Evolutionary conservation across 2,329 filamentous ascomycete genomes (phyloP).

Genomic region (Whalleya microplaca): DNA sequence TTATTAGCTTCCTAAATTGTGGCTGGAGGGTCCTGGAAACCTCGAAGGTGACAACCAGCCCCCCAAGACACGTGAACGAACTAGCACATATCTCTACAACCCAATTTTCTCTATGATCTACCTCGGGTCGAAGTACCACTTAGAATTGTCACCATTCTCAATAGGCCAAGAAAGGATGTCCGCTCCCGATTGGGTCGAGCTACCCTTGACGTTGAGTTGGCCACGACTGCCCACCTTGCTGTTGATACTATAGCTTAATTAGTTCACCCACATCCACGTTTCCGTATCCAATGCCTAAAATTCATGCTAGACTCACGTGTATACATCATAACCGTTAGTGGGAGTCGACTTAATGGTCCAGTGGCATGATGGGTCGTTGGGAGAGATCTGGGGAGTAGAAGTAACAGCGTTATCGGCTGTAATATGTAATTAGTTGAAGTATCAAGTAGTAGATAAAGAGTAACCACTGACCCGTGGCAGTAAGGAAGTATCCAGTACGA

Average conservation of each 20-base stretch:
- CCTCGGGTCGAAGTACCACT: conserved; percentile 15
- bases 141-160: conserved; percentile 12
- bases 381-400: conserved; percentile 17
- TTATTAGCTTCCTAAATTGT: no score
- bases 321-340: conserved; percentile 14
- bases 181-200: conserved; percentile 8
- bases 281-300: no score
- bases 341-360: conserved; percentile 12
- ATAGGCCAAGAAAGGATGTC: conserved; percentile 13
- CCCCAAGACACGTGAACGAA: no score
- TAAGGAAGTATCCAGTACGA: conserved; percentile 14
- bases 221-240: conserved; percentile 9
- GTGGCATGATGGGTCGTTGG: conserved; percentile 6
- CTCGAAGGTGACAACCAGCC: no score
- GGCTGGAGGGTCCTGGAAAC: no score
- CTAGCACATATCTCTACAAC: no score
- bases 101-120: not conserved
- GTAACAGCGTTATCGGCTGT: conserved; percentile 7
- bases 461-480: conserved; percentile 9
- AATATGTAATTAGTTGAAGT: not conserved
- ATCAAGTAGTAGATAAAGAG: not conserved
- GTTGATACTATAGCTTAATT: conserved; percentile 4
- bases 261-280: no score
- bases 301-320: conserved; percentile 9
- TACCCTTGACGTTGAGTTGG: conserved; percentile 14